Evolutionary conservation across 106 monocot genomes (phyloP).

Genomic region (Iris macrosiphon): DNA sequence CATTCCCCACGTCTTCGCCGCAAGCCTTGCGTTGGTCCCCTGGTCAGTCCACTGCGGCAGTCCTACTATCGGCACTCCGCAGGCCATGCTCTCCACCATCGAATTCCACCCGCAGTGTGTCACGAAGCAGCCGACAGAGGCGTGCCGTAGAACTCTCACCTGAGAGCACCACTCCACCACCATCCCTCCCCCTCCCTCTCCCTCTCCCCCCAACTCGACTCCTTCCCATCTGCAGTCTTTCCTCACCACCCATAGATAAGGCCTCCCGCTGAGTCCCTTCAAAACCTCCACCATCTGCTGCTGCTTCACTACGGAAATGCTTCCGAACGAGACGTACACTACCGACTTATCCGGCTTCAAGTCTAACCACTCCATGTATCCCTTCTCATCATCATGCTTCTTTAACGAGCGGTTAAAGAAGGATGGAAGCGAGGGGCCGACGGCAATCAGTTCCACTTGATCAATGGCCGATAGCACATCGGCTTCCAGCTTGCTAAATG

Average conservation of each 20-base stretch:
- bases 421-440: constrained; percentile 13
- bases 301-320: constrained; percentile 13
- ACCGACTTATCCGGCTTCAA: constrained; percentile 31
- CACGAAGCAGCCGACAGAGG: constrained; percentile 17
- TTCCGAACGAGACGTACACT: constrained; percentile 53
- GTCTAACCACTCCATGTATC: constrained; percentile 45
- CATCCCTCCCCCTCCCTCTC: not conserved
- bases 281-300: constrained; percentile 34
- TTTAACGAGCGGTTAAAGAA: not conserved
- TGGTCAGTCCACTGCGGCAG: constrained; percentile 10
- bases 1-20: constrained; percentile 1
- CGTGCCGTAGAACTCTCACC: constrained; percentile 2
- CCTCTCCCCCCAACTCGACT: not conserved
- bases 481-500: constrained; percentile 22
- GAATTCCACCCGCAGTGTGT: constrained; percentile 16
- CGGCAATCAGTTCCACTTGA: constrained; percentile 9
- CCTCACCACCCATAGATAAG: constrained; percentile 39
- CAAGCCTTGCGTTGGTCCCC: constrained; percentile 2
- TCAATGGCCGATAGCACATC: constrained; percentile 10
- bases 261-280: constrained; percentile 25
- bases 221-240: constrained; percentile 7
- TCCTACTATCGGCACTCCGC: constrained; percentile 4
- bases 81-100: not conserved
- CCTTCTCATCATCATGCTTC: constrained; percentile 16
- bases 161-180: constrained; percentile 15